Evolutionary conservation across 2,329 filamentous ascomycete genomes (phyloP).

Genomic region (Trichoderma atroviride): DNA sequence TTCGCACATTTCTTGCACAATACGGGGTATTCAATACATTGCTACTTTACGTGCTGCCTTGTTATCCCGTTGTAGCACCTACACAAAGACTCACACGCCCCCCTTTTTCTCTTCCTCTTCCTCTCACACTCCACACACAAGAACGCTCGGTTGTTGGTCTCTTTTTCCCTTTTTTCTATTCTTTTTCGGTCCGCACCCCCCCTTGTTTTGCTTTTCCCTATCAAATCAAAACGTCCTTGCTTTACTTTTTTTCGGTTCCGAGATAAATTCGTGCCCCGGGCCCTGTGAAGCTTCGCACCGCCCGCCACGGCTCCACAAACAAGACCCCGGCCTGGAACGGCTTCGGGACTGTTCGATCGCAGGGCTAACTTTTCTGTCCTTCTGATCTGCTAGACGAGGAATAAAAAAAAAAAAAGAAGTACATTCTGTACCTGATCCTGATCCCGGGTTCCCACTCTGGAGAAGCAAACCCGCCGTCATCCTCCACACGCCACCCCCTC

Average conservation of each 20-base stretch:
- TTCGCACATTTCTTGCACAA: not conserved
- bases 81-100: conserved; percentile 14
- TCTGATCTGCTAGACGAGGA: conserved; percentile 10
- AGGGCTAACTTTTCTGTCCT: conserved; percentile 10
- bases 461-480: not conserved
- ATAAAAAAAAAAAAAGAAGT: conserved; percentile 1
- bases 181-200: not conserved
- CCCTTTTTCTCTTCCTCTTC: not conserved
- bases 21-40: not conserved
- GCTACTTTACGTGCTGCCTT: not conserved
- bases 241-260: conserved; percentile 34
- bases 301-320: conserved; percentile 27
- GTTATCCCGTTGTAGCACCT: not conserved
- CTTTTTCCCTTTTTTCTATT: not conserved
- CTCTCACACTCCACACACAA: conserved; percentile 18
- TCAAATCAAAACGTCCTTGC: not conserved
- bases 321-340: conserved; percentile 6
- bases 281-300: conserved; percentile 28
- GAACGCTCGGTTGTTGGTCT: not conserved
- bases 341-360: conserved; percentile 24
- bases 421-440: conserved; percentile 27
- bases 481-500: conserved; percentile 19
- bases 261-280: conserved; percentile 40
- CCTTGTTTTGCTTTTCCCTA: conserved; percentile 3
- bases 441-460: conserved; percentile 13